Conservation (phyloP, 148 eudicot species). For the Simmondsia chinensis region DNA sequence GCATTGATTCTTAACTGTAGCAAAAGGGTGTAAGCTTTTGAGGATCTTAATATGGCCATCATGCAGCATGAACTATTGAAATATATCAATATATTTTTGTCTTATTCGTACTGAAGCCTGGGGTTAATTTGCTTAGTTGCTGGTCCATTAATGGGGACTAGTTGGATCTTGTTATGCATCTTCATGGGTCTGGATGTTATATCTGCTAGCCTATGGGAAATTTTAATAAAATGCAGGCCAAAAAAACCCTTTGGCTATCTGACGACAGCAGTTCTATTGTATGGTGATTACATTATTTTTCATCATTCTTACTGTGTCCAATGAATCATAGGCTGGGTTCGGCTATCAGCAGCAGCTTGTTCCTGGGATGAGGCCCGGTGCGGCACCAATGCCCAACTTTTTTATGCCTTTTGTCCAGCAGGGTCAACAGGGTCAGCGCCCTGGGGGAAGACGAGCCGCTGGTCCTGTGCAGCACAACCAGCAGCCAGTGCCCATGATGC, state of each 20-base stretch:
- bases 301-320: too few relatives aligned
- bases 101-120: not conserved
- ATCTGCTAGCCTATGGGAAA: too few relatives aligned
- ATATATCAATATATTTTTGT: not conserved
- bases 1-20: too few relatives aligned
- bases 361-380: slow-evolving; percentile 86
- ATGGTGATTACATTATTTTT: too few relatives aligned
- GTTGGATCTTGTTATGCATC: too few relatives aligned
- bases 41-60: too few relatives aligned
- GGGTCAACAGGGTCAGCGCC: slow-evolving; percentile 82
- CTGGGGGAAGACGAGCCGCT: slow-evolving; percentile 71
- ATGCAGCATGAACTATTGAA: not conserved
- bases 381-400: slow-evolving; percentile 75
- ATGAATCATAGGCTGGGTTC: slow-evolving; percentile 68
- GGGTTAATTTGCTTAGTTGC: not conserved
- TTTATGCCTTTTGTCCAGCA: slow-evolving; percentile 68
- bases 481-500: slow-evolving; percentile 86
- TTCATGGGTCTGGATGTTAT: too few relatives aligned
- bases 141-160: not conserved
- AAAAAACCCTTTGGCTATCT: too few relatives aligned
- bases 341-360: slow-evolving; percentile 98
- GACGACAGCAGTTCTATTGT: too few relatives aligned
- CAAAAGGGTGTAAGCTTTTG: too few relatives aligned
- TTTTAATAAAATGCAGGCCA: too few relatives aligned
- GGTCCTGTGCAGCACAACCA: slow-evolving; percentile 65